Evolutionary conservation across 176 grass and related monocot genomes (phyloP).

Genomic region (Cenchrus purpureus): DNA sequence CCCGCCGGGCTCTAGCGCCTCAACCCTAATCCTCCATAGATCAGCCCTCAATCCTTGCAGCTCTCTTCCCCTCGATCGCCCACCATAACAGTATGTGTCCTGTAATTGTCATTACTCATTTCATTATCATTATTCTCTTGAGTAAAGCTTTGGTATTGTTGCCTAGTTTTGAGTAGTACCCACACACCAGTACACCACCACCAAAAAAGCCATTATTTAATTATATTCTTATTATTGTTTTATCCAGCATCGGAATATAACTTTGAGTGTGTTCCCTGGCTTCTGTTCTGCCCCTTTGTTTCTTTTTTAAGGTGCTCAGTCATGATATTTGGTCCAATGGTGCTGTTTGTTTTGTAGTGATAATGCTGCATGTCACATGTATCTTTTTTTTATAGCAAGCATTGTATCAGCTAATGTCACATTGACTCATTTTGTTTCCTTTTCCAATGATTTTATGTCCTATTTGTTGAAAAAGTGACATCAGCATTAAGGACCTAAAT

Average conservation of each 20-base stretch:
- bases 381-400: background rate
- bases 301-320: background rate
- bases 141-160: background rate
- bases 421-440: background rate
- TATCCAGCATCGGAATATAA: background rate
- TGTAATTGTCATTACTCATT: background rate
- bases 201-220: too few species aligned
- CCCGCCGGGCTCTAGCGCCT: too few species aligned
- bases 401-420: constrained; percentile 6
- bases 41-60: too few species aligned
- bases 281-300: constrained; percentile 1
- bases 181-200: too few species aligned
- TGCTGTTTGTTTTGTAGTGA: background rate
- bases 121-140: background rate
- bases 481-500: constrained; percentile 38
- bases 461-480: background rate
- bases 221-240: background rate
- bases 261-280: background rate
- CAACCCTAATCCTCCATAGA: too few species aligned
- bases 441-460: constrained; percentile 26
- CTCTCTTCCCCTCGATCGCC: too few species aligned
- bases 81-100: background rate
- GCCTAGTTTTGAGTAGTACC: background rate
- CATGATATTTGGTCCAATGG: background rate
- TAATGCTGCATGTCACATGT: background rate